A percentile compares a stretch with the other conserved stretches of the same genome.
Conservation (phyloP, 2,329 filamentous ascomycete genomes). For the Purpureocillium takamizusanense region DNA sequence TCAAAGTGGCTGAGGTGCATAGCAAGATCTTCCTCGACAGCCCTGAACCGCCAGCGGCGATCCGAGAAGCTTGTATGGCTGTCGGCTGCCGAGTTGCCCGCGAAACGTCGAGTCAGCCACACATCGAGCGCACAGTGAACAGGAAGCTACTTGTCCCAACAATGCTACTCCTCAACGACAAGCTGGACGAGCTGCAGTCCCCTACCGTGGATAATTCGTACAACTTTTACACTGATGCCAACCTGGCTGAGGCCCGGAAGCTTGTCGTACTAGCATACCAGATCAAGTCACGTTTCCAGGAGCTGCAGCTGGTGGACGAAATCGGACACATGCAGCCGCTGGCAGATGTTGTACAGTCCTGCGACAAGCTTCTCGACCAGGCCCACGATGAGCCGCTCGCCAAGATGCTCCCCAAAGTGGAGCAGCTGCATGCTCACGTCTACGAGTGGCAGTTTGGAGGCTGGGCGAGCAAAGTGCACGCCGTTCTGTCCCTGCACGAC, state of each 20-base stretch:
- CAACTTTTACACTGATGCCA: slow-evolving; percentile 85
- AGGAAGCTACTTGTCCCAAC: slow-evolving; percentile 55
- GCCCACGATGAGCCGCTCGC: slow-evolving; percentile 76
- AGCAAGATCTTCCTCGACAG: slow-evolving; percentile 38
- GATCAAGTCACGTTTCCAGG: slow-evolving; percentile 62
- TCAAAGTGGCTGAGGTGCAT: slow-evolving; percentile 54
- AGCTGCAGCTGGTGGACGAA: slow-evolving; percentile 58
- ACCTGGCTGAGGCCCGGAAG: slow-evolving; percentile 65
- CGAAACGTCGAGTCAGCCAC: slow-evolving; percentile 17
- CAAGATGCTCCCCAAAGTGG: slow-evolving; percentile 74
- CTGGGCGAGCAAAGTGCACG: slow-evolving; percentile 75
- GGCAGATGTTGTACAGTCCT: slow-evolving; percentile 66
- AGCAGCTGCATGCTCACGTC: slow-evolving; percentile 76
- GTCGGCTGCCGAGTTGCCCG: slow-evolving; percentile 28
- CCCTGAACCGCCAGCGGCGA: slow-evolving; percentile 28
- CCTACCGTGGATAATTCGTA: slow-evolving; percentile 39
- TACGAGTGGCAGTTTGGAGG: slow-evolving; percentile 87
- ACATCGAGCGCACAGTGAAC: slow-evolving; percentile 29
- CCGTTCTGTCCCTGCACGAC: slow-evolving; percentile 62
- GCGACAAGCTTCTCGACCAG: slow-evolving; percentile 66
- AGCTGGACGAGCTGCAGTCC: slow-evolving; percentile 34
- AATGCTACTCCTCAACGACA: slow-evolving; percentile 56
- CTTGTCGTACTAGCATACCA: slow-evolving; percentile 61
- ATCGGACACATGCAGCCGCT: slow-evolving; percentile 68
- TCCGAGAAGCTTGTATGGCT: slow-evolving; percentile 34